phyloP scores from a whole-genome alignment of 2,329 filamentous ascomycete species.

The Venturia oleaginea region DNA sequence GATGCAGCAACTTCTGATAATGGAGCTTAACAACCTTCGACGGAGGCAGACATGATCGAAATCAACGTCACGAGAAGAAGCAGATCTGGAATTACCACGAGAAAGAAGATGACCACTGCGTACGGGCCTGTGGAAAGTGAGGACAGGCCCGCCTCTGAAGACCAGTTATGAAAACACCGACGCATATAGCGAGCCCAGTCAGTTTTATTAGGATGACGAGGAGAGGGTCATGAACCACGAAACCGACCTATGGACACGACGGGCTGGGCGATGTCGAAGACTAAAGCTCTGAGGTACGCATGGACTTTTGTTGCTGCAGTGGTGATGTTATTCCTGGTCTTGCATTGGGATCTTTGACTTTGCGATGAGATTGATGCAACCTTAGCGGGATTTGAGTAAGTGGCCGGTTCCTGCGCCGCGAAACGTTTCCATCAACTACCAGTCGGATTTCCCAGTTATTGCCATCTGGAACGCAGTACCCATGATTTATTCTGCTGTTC shows the following conservation, averaged over 20 bases:
- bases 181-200: not conserved
- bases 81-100: not conserved
- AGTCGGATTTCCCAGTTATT: not conserved
- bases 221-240: slow-evolving; percentile 6
- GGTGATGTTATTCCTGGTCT: not conserved
- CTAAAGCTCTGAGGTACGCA: not conserved
- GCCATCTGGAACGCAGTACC: not conserved
- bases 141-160: not conserved
- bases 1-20: not conserved
- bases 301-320: slow-evolving; percentile 1
- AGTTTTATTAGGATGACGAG: not conserved
- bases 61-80: not conserved
- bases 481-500: not conserved
- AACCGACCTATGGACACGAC: not conserved
- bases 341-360: not conserved
- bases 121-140: not conserved
- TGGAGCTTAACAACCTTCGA: not conserved
- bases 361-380: slow-evolving; percentile 5
- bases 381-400: not conserved
- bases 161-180: not conserved
- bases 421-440: slow-evolving; percentile 9
- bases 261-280: not conserved
- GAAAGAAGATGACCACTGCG: not conserved
- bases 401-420: slow-evolving; percentile 2
- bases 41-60: not conserved